Conservation (phyloP, 169 alveolate species). For the Plasmodium blacklocki region DNA sequence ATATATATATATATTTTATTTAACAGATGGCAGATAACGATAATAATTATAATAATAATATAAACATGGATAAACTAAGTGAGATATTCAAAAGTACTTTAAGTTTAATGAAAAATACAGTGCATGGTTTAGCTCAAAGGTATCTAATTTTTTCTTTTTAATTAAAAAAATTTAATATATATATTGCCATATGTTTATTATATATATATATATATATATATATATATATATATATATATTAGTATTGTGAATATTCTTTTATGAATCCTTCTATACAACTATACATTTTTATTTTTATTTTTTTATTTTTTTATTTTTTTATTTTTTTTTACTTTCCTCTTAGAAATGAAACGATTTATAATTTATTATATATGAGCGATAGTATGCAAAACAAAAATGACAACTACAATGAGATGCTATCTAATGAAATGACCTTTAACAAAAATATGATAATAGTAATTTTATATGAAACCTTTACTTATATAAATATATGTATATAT, state of each 20-base stretch:
- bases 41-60: neutral
- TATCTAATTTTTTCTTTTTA: neutral
- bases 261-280: no score
- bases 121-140: conserved; percentile 55
- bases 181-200: neutral
- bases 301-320: no score
- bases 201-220: neutral
- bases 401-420: conserved; percentile 27
- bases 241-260: neutral
- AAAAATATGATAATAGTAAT: conserved; percentile 54
- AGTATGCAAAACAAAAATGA: conserved; percentile 70
- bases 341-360: conserved; percentile 47
- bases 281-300: no score
- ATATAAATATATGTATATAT: neutral
- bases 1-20: neutral
- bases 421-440: conserved; percentile 42
- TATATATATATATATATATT: neutral
- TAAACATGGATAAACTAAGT: conserved; percentile 38
- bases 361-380: conserved; percentile 60
- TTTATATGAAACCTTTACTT: neutral
- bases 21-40: no score
- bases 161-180: neutral
- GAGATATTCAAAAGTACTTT: conserved; percentile 44
- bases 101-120: conserved; percentile 54
- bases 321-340: neutral